phyloP scores from a whole-genome alignment of 441 rosid species.

The Melastoma candidum region DNA sequence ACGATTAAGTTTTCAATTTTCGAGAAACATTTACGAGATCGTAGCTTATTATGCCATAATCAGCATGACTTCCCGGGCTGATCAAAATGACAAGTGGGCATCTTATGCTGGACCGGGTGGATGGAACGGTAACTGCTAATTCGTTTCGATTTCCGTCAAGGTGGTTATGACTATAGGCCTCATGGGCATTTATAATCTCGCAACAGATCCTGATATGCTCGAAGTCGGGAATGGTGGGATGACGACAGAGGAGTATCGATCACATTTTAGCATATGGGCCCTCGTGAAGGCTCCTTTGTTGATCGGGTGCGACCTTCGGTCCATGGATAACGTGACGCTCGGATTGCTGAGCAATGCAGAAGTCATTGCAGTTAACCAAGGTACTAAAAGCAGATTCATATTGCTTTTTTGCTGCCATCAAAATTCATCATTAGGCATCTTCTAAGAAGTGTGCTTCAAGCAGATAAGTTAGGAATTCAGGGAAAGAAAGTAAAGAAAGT shows the following conservation, averaged over 20 bases:
- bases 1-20: neutral
- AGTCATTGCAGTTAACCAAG: conserved; percentile 45
- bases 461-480: conserved; percentile 43
- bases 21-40: neutral
- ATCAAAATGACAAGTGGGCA: conserved; percentile 43
- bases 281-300: conserved; percentile 48
- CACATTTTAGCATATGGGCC: conserved; percentile 59
- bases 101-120: conserved; percentile 47
- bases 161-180: conserved; percentile 6
- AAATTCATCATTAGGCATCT: neutral
- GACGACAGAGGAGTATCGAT: conserved; percentile 40
- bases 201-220: conserved; percentile 50
- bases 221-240: conserved; percentile 64
- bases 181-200: conserved; percentile 13
- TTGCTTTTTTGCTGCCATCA: neutral
- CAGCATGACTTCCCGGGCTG: conserved; percentile 45
- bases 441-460: neutral
- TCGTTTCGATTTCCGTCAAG: neutral
- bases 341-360: conserved; percentile 33
- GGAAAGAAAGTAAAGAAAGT: conserved; percentile 38
- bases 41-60: neutral
- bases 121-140: conserved; percentile 37
- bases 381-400: conserved; percentile 6
- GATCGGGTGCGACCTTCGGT: conserved; percentile 39
- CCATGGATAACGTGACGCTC: conserved; percentile 23